Conservation (phyloP, 192 early-diverging fungal species). For the Podila horticola region DNA sequence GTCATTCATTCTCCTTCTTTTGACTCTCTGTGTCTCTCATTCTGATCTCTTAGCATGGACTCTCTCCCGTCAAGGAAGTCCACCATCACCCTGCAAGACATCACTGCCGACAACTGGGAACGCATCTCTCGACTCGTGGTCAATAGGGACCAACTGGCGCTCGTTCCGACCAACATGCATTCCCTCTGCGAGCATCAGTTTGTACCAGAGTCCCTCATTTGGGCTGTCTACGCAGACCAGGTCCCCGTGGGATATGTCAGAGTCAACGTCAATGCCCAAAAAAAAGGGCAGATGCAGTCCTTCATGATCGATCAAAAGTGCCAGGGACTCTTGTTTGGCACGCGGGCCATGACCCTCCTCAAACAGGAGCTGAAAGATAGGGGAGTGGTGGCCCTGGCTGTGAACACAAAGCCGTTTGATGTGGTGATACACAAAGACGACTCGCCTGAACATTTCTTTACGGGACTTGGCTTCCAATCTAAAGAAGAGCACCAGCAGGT, state of each 20-base stretch:
- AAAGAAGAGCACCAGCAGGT: not conserved
- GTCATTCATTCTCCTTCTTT: not conserved
- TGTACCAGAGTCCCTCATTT: constrained; percentile 11
- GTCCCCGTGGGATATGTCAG: constrained; percentile 35
- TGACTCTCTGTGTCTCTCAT: not conserved
- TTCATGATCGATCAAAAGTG: constrained; percentile 38
- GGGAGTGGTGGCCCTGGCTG: not conserved
- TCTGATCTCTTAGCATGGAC: constrained; percentile 6
- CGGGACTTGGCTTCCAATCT: constrained; percentile 10
- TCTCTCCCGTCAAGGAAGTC: constrained; percentile 25
- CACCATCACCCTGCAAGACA: constrained; percentile 24
- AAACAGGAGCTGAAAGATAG: not conserved
- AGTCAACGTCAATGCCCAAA: constrained; percentile 1
- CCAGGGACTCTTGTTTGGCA: constrained; percentile 44
- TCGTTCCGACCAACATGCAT: constrained; percentile 23
- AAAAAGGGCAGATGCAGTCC: not conserved
- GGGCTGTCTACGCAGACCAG: constrained; percentile 28
- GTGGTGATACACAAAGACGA: constrained; percentile 14
- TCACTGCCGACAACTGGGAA: constrained; percentile 27
- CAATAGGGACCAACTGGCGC: constrained; percentile 25
- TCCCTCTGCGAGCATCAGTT: constrained; percentile 50
- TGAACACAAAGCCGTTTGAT: constrained; percentile 15
- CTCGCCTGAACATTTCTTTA: constrained; percentile 42
- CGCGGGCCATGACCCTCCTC: constrained; percentile 15
- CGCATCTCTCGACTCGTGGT: constrained; percentile 20